phyloP scores from a whole-genome alignment of 139 green algal species.

The Zygnema cylindricum region DNA sequence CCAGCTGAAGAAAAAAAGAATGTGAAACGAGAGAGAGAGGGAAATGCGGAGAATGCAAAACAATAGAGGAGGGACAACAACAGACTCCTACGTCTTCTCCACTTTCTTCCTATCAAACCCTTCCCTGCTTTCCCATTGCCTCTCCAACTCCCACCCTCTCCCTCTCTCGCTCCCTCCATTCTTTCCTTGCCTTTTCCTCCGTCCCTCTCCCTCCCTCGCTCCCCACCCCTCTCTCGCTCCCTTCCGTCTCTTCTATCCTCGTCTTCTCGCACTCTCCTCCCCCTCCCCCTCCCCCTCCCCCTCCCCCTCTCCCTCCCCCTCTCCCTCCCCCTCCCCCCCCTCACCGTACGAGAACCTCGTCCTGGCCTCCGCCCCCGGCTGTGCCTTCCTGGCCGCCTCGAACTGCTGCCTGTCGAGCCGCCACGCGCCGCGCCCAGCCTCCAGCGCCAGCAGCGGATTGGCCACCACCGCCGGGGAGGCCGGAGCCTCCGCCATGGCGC shows the following conservation, averaged over 20 bases:
- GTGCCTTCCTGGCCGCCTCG: background rate
- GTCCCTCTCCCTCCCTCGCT: background rate
- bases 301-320: background rate
- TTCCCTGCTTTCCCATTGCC: background rate
- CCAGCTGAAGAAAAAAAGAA: too few relatives aligned
- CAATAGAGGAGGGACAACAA: too few relatives aligned
- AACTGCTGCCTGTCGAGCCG: too few relatives aligned
- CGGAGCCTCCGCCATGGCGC: too few relatives aligned
- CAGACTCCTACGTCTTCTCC: background rate
- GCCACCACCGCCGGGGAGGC: too few relatives aligned
- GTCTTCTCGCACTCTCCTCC: background rate
- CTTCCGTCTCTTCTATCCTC: background rate
- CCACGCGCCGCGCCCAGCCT: too few relatives aligned
- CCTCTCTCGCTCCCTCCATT: background rate
- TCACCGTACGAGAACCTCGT: background rate
- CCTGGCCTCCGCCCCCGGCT: background rate
- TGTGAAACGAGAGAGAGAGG: too few relatives aligned
- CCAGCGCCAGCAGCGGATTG: too few relatives aligned
- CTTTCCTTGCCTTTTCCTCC: background rate
- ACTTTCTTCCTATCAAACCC: background rate
- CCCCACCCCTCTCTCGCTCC: background rate
- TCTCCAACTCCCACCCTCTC: background rate
- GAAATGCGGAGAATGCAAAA: too few relatives aligned
- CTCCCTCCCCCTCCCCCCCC: conserved; percentile 12
- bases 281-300: conserved; percentile 14